Base-by-base conservation (phyloP, 805 yeast genomes). In the Grigorovia transvaalensis region DNA sequence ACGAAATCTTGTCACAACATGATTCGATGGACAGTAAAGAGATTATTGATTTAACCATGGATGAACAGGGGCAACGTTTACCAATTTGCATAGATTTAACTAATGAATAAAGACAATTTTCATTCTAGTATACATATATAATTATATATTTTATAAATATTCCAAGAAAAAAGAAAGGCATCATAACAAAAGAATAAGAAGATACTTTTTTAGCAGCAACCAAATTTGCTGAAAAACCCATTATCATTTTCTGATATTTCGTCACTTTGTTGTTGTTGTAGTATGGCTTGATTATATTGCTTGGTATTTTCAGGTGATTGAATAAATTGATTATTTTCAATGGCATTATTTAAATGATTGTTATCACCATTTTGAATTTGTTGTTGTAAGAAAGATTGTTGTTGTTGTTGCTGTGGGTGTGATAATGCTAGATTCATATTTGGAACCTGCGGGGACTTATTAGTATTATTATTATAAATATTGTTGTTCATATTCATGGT, bases 151-250 rank as follows among this genome's bases (percentile, higher is more conserved):
- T 13, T 17, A 41, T 41, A 41, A 23, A 23, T 23, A 23, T 23
- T 23, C 27, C 27, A 23, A 23, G 27, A 23, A n/a, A n/a, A n/a
- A n/a, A n/a, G n/a, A n/a, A n/a, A 23, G 27, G 27, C 27, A 23
- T 23, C 3, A 23, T 23, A 23, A 23, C 27, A 23, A 23, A 23
- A 23, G 27, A 23, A 23, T 23, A 23, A 23, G 6, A 23, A 23
- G 6, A 23, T 23, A 23, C 27, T 23, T 23, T 23, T 23, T 23
- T 55, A 67, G 54, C 71, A 68, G 52, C 71, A 68, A 8, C 68
- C 71, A 20, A 68, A 49, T 51, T 65, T 66, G 30, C 64, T 55
- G 53, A 67, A 68, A 54, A 66, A 66, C 1, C 71, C 71, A 42
- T 62, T 65, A 43, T 59, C 53, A 15, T 62, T 54, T 15, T 59